Conservation (phyloP, 2,329 filamentous ascomycete genomes). For the Paecilomyces formosus region DNA sequence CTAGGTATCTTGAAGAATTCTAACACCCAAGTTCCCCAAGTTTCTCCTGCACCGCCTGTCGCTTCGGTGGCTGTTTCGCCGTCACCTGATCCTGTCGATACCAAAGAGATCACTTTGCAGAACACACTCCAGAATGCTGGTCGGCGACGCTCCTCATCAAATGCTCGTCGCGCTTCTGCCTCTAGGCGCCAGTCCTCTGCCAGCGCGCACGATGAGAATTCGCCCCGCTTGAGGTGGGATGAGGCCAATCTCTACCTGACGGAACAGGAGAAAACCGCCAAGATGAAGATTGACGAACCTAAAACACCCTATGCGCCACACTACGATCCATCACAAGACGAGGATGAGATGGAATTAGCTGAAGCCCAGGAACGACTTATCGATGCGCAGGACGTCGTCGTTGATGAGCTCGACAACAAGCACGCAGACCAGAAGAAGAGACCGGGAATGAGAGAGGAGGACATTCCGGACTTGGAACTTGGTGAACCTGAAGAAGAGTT, state of each 20-base stretch:
- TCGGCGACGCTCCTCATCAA: slow-evolving; percentile 73
- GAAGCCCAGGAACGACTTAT: slow-evolving; percentile 36
- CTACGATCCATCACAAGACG: slow-evolving; percentile 84
- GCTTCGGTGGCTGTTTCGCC: slow-evolving; percentile 21
- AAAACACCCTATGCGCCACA: slow-evolving; percentile 94
- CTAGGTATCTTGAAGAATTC: slow-evolving; percentile 95
- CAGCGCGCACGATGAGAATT: slow-evolving; percentile 50
- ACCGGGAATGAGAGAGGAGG: slow-evolving; percentile 51
- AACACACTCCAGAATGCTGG: slow-evolving; percentile 95
- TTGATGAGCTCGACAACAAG: slow-evolving; percentile 58
- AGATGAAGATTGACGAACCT: slow-evolving; percentile 98
- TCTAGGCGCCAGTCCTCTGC: slow-evolving; percentile 65
- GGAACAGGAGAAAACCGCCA: slow-evolving; percentile 88
- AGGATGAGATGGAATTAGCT: slow-evolving; percentile 51
- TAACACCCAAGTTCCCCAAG: slow-evolving; percentile 50
- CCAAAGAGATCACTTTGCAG: slow-evolving; percentile 84
- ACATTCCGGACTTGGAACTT: slow-evolving; percentile 86
- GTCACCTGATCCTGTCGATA: slow-evolving; percentile 39
- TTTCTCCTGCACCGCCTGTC: slow-evolving; percentile 25
- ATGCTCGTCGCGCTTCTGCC: slow-evolving; percentile 52
- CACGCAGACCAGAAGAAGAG: slow-evolving; percentile 31
- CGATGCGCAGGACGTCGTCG: slow-evolving; percentile 63
- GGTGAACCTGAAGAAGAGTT: slow-evolving; percentile 81
- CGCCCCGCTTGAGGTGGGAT: slow-evolving; percentile 89
- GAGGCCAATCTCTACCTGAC: slow-evolving; percentile 96